Percentiles rank a stretch among this genome's conserved stretches.
These are phyloP conservation scores for Ailanthus altissimus DNA, from an alignment of 345 rosid species.

Conservation along the genomic window DNA sequence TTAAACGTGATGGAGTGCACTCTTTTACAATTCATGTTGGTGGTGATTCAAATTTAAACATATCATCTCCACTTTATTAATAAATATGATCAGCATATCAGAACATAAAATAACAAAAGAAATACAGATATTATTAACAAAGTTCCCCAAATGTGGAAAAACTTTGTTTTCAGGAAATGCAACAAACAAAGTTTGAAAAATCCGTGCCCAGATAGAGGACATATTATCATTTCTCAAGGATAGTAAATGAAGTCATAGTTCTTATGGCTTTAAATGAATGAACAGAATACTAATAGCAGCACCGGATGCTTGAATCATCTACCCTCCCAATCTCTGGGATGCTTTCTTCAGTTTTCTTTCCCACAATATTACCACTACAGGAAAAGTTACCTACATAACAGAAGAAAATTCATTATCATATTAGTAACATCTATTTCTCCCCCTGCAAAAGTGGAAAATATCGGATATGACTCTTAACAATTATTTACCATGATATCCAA, in stretches of 20 bases:
- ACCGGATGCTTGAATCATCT: background rate
- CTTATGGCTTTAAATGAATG: background rate
- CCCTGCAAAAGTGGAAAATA: background rate
- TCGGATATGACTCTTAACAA: background rate
- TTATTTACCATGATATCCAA: background rate
- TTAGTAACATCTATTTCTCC: background rate
- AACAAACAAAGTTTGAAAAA: background rate
- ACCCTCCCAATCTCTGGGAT: conserved; percentile 18
- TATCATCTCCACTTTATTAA: background rate
- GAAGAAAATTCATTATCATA: background rate
- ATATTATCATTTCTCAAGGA: background rate
- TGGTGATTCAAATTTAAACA: background rate
- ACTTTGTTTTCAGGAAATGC: background rate
- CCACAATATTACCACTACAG: background rate
- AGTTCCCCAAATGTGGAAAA: background rate
- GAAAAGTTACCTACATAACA: conserved; percentile 7
- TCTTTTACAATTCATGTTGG: background rate
- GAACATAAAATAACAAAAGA: too few species aligned
- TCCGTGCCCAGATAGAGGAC: background rate
- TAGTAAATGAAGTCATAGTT: background rate
- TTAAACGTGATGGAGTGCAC: background rate
- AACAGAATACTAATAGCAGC: background rate
- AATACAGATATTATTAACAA: conserved; percentile 4
- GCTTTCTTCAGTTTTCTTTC: conserved; percentile 19
- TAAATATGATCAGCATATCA: background rate